These are phyloP conservation scores for Cryptosporidium tyzzeri DNA, from an alignment of 169 alveolate genomes.

Conservation along the genomic window DNA sequence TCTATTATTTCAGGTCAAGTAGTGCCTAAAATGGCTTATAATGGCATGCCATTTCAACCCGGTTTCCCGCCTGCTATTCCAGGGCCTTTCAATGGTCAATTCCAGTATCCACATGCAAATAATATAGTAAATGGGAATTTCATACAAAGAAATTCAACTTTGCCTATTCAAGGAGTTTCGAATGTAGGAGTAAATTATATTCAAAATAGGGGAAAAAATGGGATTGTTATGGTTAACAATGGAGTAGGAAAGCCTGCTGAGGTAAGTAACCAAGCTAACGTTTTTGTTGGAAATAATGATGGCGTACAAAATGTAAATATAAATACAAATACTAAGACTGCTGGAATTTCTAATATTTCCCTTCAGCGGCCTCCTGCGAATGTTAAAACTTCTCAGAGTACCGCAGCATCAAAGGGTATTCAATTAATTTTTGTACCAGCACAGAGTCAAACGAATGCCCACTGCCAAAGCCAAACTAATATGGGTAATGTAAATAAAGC, in stretches of 20 bases:
- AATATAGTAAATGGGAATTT: not conserved
- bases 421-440: not conserved
- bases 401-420: not conserved
- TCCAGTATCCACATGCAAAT: not conserved
- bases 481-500: not conserved
- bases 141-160: not conserved
- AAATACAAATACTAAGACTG: not conserved
- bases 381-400: not conserved
- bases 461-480: not conserved
- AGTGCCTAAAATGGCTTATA: not conserved
- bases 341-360: too few relatives aligned
- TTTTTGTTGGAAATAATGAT: not conserved
- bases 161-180: not conserved
- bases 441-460: not conserved
- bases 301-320: not conserved
- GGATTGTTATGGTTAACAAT: not conserved
- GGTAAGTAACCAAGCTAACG: not conserved
- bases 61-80: not conserved
- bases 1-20: conserved; percentile 27
- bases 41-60: not conserved
- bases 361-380: not conserved
- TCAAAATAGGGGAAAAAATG: not conserved
- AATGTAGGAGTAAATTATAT: not conserved
- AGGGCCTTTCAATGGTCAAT: not conserved
- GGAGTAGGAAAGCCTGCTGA: not conserved